Evolutionary conservation across 768 basidiomycete species (phyloP), one percentile per base, ranked within the genome.

Genomic region (Termitomyces sp.): DNA sequence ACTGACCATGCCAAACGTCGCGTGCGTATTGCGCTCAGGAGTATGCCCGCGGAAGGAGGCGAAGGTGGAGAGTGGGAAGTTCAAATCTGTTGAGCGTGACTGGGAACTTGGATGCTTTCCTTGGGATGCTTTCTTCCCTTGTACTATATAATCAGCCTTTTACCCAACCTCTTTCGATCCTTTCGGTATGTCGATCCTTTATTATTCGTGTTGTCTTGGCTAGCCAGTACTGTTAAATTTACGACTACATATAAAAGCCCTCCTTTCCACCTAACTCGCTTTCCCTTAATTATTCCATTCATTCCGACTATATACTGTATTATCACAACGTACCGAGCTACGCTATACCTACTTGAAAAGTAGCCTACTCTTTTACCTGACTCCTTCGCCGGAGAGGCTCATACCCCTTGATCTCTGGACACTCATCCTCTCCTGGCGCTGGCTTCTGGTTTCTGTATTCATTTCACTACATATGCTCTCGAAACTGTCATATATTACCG

Each of bases 41-140:
- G 78, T 62, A 70, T 84, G 69, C 85, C 86, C 0, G 74, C 74
- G 21, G 70, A 77, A 30, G 84, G 83, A 45, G 78, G 78, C 58
- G 83, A 85, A 66, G 84, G 84, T 45, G 87, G 86, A 58, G 87
- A 88, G 71, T 88, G 87, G 87, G 87, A 90, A 67, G 85, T 90
- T 45, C 81, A 86, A 65, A 73, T 88, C 50, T 87, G 84, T 68
- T 87, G 71, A 74, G 57, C 43, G 35, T 15, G 4, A 2, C n/a
- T 26, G 48, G 34, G 14, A 1, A 22, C 28, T 24, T n/a, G 28
- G 12, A 19, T 51, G 35, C 19, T n/a, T n/a, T n/a, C n/a, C n/a
- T n/a, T n/a, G n/a, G n/a, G n/a, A n/a, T n/a, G n/a, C n/a, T n/a
- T n/a, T n/a, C 22, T 26, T 35, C n/a, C 26, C 44, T 44, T 43